These are phyloP conservation scores for Kluyveromyces sp. DNA, from an alignment of 1,139 yeast genomes.

Conservation along the genomic window DNA sequence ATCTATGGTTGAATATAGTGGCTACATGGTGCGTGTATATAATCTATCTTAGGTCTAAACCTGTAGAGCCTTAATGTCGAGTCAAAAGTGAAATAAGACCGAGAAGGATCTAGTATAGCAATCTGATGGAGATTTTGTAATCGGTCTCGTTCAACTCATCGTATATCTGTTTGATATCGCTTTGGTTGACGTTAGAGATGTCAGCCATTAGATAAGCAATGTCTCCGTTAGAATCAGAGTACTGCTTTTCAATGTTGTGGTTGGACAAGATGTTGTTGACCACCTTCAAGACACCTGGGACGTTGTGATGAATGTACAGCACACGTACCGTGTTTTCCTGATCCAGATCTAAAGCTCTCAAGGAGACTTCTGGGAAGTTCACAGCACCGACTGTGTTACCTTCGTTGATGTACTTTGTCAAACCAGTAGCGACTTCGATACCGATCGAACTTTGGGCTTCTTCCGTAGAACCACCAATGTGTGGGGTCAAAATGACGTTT, in stretches of 20 bases:
- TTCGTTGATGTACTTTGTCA: conserved; percentile 89
- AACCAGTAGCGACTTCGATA: conserved; percentile 81
- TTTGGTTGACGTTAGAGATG: conserved; percentile 74
- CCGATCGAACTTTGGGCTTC: conserved; percentile 99
- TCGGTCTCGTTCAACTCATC: conserved; percentile 86
- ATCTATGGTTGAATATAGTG: neutral
- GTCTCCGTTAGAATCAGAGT: conserved; percentile 91
- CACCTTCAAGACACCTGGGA: conserved; percentile 97
- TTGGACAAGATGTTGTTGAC: conserved; percentile 92
- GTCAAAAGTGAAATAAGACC: neutral
- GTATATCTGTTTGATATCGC: conserved; percentile 78
- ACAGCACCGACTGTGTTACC: conserved; percentile 96
- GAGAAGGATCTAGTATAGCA: conserved; percentile 52
- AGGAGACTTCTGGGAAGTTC: conserved; percentile 96
- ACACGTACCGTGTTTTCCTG: conserved; percentile 89
- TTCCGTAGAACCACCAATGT: conserved; percentile 98
- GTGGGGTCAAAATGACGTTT: conserved; percentile 92
- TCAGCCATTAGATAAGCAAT: conserved; percentile 98
- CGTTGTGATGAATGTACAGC: conserved; percentile 91
- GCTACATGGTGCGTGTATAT: neutral
- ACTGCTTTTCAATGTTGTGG: conserved; percentile 96
- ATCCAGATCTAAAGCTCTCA: conserved; percentile 83
- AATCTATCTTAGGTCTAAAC: neutral
- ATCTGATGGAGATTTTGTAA: conserved; percentile 84
- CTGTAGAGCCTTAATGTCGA: neutral